These are phyloP conservation scores for Dittrichia graveolens DNA, from an alignment of 129 eudicot genomes.

Conservation along the genomic window DNA sequence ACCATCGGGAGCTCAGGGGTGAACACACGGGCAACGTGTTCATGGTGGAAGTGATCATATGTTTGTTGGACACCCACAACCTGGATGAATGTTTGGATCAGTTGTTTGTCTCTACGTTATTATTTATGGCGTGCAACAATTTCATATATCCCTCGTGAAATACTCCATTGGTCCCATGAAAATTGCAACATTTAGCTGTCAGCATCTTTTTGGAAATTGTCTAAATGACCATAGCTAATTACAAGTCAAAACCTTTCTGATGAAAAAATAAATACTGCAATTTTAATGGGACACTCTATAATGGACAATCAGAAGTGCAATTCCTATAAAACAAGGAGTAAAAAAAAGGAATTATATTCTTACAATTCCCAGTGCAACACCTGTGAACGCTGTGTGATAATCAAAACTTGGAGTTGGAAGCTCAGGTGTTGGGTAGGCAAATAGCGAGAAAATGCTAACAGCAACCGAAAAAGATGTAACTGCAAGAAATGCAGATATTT, in stretches of 20 bases:
- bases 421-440: constrained; percentile 98
- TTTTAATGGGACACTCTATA: not conserved
- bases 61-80: constrained; percentile 86
- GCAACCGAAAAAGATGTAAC: constrained; percentile 91
- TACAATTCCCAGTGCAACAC: constrained; percentile 99
- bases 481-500: constrained; percentile 40
- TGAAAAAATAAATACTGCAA: not conserved
- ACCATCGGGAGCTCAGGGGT: constrained; percentile 60
- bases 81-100: constrained; percentile 37
- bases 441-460: constrained; percentile 75
- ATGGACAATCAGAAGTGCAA: not conserved
- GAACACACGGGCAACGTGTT: constrained; percentile 63
- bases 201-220: not conserved
- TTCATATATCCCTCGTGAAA: not conserved
- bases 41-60: constrained; percentile 86
- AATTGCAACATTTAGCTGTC: not conserved
- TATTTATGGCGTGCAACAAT: not conserved
- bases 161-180: not conserved
- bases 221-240: not conserved
- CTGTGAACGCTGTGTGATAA: constrained; percentile 87
- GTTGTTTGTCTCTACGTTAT: not conserved
- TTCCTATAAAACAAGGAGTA: not conserved
- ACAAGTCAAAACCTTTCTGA: not conserved
- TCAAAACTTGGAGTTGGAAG: constrained; percentile 96
- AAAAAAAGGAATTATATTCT: constrained; percentile 33